Percentiles rank a stretch among this genome's conserved stretches.
These are phyloP conservation scores for Martensiomyces pterosporus DNA, from an alignment of 192 early-diverging fungal species.

Conservation along the genomic window DNA sequence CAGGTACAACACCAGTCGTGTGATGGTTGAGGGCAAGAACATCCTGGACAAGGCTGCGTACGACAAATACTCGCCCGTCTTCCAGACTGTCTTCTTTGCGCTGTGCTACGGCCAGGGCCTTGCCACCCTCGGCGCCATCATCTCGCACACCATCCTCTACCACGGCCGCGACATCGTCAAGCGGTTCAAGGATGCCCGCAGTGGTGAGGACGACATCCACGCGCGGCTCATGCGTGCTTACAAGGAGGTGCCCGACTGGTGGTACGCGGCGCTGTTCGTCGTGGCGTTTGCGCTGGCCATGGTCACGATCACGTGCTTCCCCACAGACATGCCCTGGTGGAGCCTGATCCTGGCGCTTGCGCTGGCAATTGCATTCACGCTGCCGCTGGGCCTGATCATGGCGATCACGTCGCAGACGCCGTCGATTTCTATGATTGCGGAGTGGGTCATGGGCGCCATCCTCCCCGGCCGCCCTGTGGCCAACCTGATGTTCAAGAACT, in stretches of 20 bases:
- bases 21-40: constrained; percentile 35
- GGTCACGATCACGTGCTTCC: constrained; percentile 44
- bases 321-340: constrained; percentile 62
- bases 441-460: constrained; percentile 59
- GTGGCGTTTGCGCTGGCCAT: constrained; percentile 36
- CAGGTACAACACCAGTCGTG: constrained; percentile 46
- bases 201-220: constrained; percentile 57
- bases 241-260: constrained; percentile 52
- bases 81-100: constrained; percentile 54
- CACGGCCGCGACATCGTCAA: constrained; percentile 56
- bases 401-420: constrained; percentile 57
- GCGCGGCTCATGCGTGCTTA: constrained; percentile 62
- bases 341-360: constrained; percentile 46
- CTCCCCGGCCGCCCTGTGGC: constrained; percentile 58
- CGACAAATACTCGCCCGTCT: constrained; percentile 50
- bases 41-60: constrained; percentile 43
- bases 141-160: constrained; percentile 52
- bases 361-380: constrained; percentile 50
- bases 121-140: constrained; percentile 51
- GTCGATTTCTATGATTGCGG: constrained; percentile 56
- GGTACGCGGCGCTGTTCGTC: constrained; percentile 48
- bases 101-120: constrained; percentile 54
- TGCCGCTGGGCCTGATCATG: constrained; percentile 63
- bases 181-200: constrained; percentile 47
- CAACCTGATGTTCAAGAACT: constrained; percentile 70